phyloP scores from a whole-genome alignment of 1,139 yeast species.

The Magnusiomyces tetraspermus region DNA sequence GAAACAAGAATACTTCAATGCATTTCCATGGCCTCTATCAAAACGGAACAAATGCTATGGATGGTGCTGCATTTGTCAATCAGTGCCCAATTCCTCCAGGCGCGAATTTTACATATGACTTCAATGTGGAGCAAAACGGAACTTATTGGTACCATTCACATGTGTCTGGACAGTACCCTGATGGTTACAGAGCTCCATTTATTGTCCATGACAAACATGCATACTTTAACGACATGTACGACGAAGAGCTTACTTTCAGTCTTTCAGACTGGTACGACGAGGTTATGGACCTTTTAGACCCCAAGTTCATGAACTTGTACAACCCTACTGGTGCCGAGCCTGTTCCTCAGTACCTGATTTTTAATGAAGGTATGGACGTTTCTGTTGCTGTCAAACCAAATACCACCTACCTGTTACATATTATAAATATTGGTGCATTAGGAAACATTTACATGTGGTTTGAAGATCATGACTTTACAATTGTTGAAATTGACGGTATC shows the following conservation, averaged over 20 bases:
- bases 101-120: constrained; percentile 58
- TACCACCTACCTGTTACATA: constrained; percentile 68
- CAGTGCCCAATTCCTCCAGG: constrained; percentile 86
- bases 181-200: constrained; percentile 79
- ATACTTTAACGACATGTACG: constrained; percentile 48
- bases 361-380: constrained; percentile 68
- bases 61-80: constrained; percentile 78
- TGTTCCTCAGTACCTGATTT: constrained; percentile 66
- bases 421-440: constrained; percentile 78
- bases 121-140: constrained; percentile 79
- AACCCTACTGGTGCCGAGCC: constrained; percentile 98
- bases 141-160: constrained; percentile 96
- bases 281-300: constrained; percentile 42
- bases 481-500: constrained; percentile 79
- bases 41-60: constrained; percentile 62
- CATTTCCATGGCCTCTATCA: constrained; percentile 94
- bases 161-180: constrained; percentile 75
- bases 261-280: constrained; percentile 83
- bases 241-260: constrained; percentile 61
- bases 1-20: constrained; percentile 53
- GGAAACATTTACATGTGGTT: constrained; percentile 76
- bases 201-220: constrained; percentile 54
- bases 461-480: constrained; percentile 73
- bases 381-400: constrained; percentile 68
- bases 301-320: constrained; percentile 50